These are phyloP conservation scores for Cochliopodium minus DNA, from an alignment of 208 protist genomes.

Conservation along the genomic window DNA sequence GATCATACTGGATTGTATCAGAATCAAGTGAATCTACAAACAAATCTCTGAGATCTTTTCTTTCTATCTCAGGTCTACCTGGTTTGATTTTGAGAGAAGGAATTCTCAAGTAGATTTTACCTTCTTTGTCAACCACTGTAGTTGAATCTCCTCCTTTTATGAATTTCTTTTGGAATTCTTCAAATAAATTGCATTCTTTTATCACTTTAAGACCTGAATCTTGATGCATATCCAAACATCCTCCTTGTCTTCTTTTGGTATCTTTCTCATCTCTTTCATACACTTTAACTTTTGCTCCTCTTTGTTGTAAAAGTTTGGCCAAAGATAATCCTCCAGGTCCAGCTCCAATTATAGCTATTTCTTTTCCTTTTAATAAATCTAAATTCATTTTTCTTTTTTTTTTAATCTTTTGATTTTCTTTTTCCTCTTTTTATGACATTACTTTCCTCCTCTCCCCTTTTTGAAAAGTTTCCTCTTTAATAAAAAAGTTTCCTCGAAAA, in stretches of 20 bases:
- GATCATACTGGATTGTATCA: neutral
- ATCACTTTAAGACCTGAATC: conserved; percentile 5
- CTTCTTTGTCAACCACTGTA: neutral
- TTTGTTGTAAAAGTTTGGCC: conserved; percentile 6
- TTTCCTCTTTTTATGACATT: too few relatives aligned
- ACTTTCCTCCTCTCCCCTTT: too few relatives aligned
- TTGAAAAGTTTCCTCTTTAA: too few relatives aligned
- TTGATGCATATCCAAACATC: conserved; percentile 10
- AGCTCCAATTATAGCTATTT: conserved; percentile 14
- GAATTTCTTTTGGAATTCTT: conserved; percentile 1
- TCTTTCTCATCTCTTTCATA: neutral
- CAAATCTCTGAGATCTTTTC: conserved; percentile 3
- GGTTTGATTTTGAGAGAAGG: neutral
- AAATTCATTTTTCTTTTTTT: too few relatives aligned
- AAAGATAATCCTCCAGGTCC: conserved; percentile 10
- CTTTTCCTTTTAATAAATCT: too few relatives aligned
- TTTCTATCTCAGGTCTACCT: conserved; percentile 17
- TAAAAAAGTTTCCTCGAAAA: too few relatives aligned
- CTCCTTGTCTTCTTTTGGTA: neutral
- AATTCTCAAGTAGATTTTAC: neutral
- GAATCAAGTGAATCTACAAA: conserved; percentile 1
- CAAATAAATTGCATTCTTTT: neutral
- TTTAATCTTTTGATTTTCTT: too few relatives aligned
- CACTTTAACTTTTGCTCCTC: neutral
- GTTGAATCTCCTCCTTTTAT: conserved; percentile 1